Evolutionary conservation across 2,329 filamentous ascomycete species (phyloP), one percentile per base, ranked within the genome.

Genomic region (Dothideomycetes sp.): DNA sequence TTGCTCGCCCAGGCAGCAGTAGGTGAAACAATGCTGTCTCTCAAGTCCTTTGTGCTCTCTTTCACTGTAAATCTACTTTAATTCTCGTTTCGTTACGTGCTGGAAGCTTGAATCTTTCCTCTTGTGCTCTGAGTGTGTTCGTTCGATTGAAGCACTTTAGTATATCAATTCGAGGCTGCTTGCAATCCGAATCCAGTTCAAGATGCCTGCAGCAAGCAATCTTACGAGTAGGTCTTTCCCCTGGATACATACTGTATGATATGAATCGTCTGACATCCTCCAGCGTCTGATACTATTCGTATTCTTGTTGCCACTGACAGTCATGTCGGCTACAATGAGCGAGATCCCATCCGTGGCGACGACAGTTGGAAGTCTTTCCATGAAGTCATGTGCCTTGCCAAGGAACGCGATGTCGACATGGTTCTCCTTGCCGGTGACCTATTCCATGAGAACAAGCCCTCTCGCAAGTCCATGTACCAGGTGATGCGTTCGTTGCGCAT

Each of bases 391-490:
- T 81, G 79, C 47, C 65, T 96, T 31, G 91, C 89, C 15, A 84
- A 81, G 54, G 77, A 80, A 24, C 73, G 81, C 56, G 91, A 98
- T 65, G 91, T 98, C 48, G 91, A 98, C 61, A 96, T 98, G 91
- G 84, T 98, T 1, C 72, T 98, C 2, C 77, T 98, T 4, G 89
- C 82, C 3, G 91, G 91, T 34, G 91, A 98, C 57, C 73, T 98
- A 1, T 98, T 98, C 57, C 93, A 98, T 58, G 89, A 98, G 51
- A 98, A 98, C 61, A 94, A 94, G 53, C 93, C 91, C 3, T 95
- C 87, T 5, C 77, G 91, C 44, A 94, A 95, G 56, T 81, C 88
- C 19, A 84, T 98, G 75, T 96, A 91, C 58, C 86, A 98, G 57
- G 91, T 98, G 45, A 96, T 96, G 86, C 80, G 86, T 22, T 91